Conservation (phyloP, 495 filamentous ascomycete genomes). For the Venustampulla echinocandica region DNA sequence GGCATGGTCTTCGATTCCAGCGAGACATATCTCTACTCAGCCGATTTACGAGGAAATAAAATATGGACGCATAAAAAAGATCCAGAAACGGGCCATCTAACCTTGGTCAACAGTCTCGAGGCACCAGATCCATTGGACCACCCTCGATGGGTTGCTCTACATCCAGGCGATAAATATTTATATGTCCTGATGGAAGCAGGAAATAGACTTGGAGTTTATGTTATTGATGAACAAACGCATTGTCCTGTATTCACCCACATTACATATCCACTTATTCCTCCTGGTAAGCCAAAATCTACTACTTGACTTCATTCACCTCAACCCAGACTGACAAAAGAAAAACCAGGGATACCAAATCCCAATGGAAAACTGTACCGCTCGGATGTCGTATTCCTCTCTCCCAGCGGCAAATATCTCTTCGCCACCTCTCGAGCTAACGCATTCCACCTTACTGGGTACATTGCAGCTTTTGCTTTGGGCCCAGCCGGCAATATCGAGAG, state of each 20-base stretch:
- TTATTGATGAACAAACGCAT: slow-evolving; percentile 65
- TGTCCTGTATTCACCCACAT: slow-evolving; percentile 75
- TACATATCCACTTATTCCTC: slow-evolving; percentile 67
- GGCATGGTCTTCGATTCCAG: slow-evolving; percentile 83
- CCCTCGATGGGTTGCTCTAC: slow-evolving; percentile 77
- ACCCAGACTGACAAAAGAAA: not conserved
- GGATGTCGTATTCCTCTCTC: slow-evolving; percentile 64
- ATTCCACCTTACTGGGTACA: slow-evolving; percentile 68
- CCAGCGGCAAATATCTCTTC: slow-evolving; percentile 61
- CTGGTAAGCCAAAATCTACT: slow-evolving; percentile 37
- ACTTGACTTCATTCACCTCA: not conserved
- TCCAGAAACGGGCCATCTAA: slow-evolving; percentile 47
- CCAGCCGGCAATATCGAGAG: slow-evolving; percentile 60
- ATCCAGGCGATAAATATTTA: slow-evolving; percentile 64
- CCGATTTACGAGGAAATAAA: slow-evolving; percentile 75
- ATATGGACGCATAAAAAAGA: slow-evolving; percentile 76
- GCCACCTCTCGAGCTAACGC: slow-evolving; percentile 72
- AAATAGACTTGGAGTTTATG: slow-evolving; percentile 70
- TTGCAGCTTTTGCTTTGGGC: slow-evolving; percentile 67
- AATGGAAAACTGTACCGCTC: slow-evolving; percentile 53
- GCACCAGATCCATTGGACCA: slow-evolving; percentile 66
- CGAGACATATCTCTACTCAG: slow-evolving; percentile 79
- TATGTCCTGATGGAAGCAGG: slow-evolving; percentile 83
- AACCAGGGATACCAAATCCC: slow-evolving; percentile 38
- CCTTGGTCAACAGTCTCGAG: slow-evolving; percentile 56